These are phyloP conservation scores for Shiraia sp. DNA, from an alignment of 2,329 filamentous ascomycete species.

Conservation along the genomic window DNA sequence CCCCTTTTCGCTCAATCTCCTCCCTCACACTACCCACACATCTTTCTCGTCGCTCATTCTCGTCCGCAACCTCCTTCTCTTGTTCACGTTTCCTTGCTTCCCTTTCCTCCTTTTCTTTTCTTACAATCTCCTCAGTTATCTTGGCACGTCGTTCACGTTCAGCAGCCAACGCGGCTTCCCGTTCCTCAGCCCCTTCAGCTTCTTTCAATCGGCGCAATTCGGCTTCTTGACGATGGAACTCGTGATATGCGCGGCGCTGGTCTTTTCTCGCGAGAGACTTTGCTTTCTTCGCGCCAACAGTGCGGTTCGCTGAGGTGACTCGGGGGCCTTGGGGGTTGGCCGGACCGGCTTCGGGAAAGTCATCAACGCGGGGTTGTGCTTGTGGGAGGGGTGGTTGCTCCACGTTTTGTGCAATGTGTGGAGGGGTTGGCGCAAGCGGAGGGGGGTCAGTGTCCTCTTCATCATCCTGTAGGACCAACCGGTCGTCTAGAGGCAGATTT, in stretches of 20 bases:
- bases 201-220: slow-evolving; percentile 50
- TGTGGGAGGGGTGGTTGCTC: slow-evolving; percentile 4
- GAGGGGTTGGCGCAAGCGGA: slow-evolving; percentile 33
- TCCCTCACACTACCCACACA: slow-evolving; percentile 35
- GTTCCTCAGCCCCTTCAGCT: slow-evolving; percentile 49
- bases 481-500: slow-evolving; percentile 28
- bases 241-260: slow-evolving; percentile 51
- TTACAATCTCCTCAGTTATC: slow-evolving; percentile 49
- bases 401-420: slow-evolving; percentile 12
- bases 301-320: slow-evolving; percentile 33
- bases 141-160: slow-evolving; percentile 48
- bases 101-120: slow-evolving; percentile 43
- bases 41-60: slow-evolving; percentile 31
- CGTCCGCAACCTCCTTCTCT: slow-evolving; percentile 43
- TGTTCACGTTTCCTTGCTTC: slow-evolving; percentile 46
- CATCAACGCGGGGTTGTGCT: slow-evolving; percentile 8
- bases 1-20: slow-evolving; percentile 22
- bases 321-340: slow-evolving; percentile 32
- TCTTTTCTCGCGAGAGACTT: slow-evolving; percentile 53
- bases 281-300: slow-evolving; percentile 55
- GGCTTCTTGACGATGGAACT: slow-evolving; percentile 54
- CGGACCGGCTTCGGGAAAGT: slow-evolving; percentile 35
- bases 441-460: slow-evolving; percentile 20
- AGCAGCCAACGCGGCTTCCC: slow-evolving; percentile 47
- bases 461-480: slow-evolving; percentile 29